Conservation (phyloP, 2,329 filamentous ascomycete species). For the Knufia fluminis region DNA sequence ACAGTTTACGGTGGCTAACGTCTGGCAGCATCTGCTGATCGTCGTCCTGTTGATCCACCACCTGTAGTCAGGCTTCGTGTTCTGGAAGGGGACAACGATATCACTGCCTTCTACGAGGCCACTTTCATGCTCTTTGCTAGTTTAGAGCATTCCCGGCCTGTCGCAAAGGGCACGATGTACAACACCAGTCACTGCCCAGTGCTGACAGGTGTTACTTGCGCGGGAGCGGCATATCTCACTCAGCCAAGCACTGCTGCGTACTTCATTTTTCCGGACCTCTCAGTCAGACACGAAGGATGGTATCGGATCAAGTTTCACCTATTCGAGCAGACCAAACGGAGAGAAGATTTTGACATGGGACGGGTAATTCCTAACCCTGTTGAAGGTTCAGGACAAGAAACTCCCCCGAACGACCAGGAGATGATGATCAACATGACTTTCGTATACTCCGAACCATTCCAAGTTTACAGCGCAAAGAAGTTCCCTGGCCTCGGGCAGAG, state of each 20-base stretch:
- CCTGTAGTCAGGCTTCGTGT: conserved; percentile 83
- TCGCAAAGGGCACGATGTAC: conserved; percentile 70
- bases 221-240: conserved; percentile 92
- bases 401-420: conserved; percentile 41
- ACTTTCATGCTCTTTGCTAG: conserved; percentile 97
- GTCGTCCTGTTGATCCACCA: conserved; percentile 86
- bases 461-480: conserved; percentile 94
- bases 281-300: conserved; percentile 86
- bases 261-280: conserved; percentile 95
- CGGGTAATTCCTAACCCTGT: conserved; percentile 30
- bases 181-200: conserved; percentile 66
- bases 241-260: conserved; percentile 72
- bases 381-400: conserved; percentile 28
- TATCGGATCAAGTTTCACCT: conserved; percentile 88
- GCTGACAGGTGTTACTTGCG: conserved; percentile 86
- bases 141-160: conserved; percentile 72
- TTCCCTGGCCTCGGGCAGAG: conserved; percentile 90
- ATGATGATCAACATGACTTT: conserved; percentile 75
- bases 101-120: conserved; percentile 87
- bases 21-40: conserved; percentile 64
- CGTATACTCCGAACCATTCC: conserved; percentile 78
- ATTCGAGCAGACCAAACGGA: conserved; percentile 86
- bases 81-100: conserved; percentile 52
- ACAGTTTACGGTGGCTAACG: conserved; percentile 13
- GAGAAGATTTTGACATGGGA: conserved; percentile 62